Percentiles rank a stretch among this genome's conserved stretches.
These are phyloP conservation scores for Tylopilus subfusipes DNA, from an alignment of 768 basidiomycete species.

Conservation along the genomic window DNA sequence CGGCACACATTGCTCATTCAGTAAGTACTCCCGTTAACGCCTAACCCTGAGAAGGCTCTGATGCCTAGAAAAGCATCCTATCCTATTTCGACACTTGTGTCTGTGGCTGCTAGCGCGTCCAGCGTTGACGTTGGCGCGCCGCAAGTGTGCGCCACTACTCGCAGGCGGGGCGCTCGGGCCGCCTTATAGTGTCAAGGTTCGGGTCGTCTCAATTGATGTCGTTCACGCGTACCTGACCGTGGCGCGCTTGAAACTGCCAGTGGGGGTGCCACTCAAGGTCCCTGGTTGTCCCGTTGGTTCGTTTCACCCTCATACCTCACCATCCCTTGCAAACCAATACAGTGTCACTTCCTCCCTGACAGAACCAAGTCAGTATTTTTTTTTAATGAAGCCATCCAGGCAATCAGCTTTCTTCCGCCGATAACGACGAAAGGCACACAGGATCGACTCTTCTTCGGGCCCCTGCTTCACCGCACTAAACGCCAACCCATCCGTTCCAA, in stretches of 20 bases:
- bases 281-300: neutral
- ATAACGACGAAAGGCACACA: constrained; percentile 1
- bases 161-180: neutral
- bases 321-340: neutral
- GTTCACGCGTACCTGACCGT: constrained; percentile 11
- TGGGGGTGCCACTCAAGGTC: neutral
- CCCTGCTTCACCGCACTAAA: constrained; percentile 2
- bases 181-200: neutral
- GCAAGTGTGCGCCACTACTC: neutral
- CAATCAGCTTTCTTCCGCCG: constrained; percentile 12
- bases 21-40: neutral
- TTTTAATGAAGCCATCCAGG: constrained; percentile 5
- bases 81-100: constrained; percentile 1
- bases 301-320: constrained; percentile 10
- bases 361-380: neutral
- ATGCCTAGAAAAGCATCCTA: no score
- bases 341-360: constrained; percentile 5
- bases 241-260: neutral
- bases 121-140: neutral
- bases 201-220: constrained; percentile 8
- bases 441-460: neutral
- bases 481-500: neutral
- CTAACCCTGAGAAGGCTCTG: constrained; percentile 7
- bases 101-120: neutral
- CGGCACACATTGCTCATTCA: neutral